A percentile compares a stretch with the other conserved stretches of the same genome.
Conservation (phyloP, 1,139 yeast species). For the Candida glucosophila region DNA sequence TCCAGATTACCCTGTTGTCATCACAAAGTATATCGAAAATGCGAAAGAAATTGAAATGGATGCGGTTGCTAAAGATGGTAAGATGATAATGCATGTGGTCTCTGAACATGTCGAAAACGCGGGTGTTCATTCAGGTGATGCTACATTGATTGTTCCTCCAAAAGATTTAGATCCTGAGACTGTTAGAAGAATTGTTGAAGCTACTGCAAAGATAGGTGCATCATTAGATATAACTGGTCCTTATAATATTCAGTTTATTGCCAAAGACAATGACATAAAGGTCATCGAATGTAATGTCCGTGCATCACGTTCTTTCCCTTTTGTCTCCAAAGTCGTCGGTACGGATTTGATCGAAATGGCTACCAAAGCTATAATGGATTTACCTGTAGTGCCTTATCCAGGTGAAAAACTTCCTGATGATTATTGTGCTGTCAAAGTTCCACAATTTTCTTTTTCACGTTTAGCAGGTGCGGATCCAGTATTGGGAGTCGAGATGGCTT, state of each 20-base stretch:
- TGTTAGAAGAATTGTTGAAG: conserved; percentile 82
- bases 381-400: conserved; percentile 85
- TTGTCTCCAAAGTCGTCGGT: conserved; percentile 95
- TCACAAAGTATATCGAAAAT: conserved; percentile 92
- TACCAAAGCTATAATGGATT: conserved; percentile 88
- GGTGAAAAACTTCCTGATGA: conserved; percentile 81
- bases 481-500: conserved; percentile 98
- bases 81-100: conserved; percentile 93
- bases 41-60: conserved; percentile 99
- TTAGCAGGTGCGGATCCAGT: conserved; percentile 98
- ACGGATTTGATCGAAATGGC: conserved; percentile 97
- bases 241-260: conserved; percentile 92
- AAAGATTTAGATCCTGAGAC: conserved; percentile 93
- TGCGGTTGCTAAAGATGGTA: conserved; percentile 94
- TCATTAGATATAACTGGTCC: conserved; percentile 98
- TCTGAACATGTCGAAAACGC: conserved; percentile 99
- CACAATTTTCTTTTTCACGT: conserved; percentile 96
- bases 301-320: conserved; percentile 98
- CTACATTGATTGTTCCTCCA: conserved; percentile 94
- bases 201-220: conserved; percentile 92
- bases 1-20: conserved; percentile 95
- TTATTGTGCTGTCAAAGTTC: conserved; percentile 95
- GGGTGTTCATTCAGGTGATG: conserved; percentile 99
- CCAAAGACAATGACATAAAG: conserved; percentile 83
- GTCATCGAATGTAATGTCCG: conserved; percentile 98